These are phyloP conservation scores for Reticulascus tulasneorum DNA, from an alignment of 2,329 filamentous ascomycete species.

Conservation along the genomic window DNA sequence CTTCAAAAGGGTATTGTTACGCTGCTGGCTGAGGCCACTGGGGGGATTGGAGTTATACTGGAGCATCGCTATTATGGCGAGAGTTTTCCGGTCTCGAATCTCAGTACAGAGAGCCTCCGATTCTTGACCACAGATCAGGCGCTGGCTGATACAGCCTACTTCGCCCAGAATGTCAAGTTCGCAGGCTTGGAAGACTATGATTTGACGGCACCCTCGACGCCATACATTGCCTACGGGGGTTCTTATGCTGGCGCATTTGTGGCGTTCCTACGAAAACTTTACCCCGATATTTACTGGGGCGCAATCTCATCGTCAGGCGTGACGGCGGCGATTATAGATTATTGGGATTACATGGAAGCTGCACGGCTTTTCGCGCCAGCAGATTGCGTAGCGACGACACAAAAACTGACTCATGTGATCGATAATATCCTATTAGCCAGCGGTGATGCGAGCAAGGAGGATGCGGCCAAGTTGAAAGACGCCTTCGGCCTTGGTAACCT, in stretches of 20 bases:
- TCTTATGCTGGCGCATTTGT: slow-evolving; percentile 80
- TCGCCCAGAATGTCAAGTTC: slow-evolving; percentile 69
- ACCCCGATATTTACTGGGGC: slow-evolving; percentile 75
- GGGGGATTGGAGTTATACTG: slow-evolving; percentile 73
- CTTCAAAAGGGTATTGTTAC: slow-evolving; percentile 75
- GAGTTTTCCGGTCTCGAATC: slow-evolving; percentile 64
- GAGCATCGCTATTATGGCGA: slow-evolving; percentile 86
- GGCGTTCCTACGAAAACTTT: slow-evolving; percentile 70
- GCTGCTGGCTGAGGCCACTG: slow-evolving; percentile 64
- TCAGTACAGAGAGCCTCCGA: slow-evolving; percentile 66
- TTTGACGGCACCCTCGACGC: slow-evolving; percentile 59
- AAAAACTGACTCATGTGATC: slow-evolving; percentile 49
- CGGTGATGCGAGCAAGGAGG: slow-evolving; percentile 1
- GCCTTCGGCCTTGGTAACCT: slow-evolving; percentile 44
- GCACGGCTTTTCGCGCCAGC: slow-evolving; percentile 45
- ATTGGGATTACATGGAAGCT: slow-evolving; percentile 60
- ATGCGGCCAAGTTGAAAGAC: slow-evolving; percentile 34
- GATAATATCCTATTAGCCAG: slow-evolving; percentile 47
- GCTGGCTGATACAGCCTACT: slow-evolving; percentile 76
- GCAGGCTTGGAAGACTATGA: slow-evolving; percentile 64
- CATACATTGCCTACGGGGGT: slow-evolving; percentile 78
- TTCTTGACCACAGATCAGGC: slow-evolving; percentile 84
- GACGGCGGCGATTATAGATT: slow-evolving; percentile 72
- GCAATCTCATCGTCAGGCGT: slow-evolving; percentile 79
- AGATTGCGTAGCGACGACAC: slow-evolving; percentile 61